Conservation (phyloP, 164 flowering plant species). For the Chimonanthus praecox region DNA sequence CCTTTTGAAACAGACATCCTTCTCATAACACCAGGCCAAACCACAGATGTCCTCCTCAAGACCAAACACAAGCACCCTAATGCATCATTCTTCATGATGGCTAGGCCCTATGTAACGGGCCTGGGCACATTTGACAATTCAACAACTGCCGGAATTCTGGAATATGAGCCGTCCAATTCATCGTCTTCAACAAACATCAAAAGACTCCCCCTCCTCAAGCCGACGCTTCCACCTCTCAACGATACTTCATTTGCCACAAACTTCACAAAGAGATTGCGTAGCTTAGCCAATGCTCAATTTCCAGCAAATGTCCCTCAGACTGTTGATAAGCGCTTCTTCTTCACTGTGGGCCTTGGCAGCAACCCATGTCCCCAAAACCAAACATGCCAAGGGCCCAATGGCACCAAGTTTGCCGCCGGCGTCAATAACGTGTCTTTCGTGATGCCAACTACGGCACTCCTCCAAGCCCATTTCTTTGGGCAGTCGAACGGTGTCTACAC, state of each 20-base stretch:
- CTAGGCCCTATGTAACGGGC: constrained; percentile 41
- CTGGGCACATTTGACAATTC: constrained; percentile 40
- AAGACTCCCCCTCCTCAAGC: constrained; percentile 14
- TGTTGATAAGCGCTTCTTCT: constrained; percentile 42
- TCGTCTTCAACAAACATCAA: neutral
- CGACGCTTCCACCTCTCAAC: constrained; percentile 17
- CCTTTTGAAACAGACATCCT: constrained; percentile 40
- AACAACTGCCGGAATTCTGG: constrained; percentile 39
- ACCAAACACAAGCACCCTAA: constrained; percentile 31
- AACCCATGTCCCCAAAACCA: constrained; percentile 37
- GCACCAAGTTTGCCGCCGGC: constrained; percentile 38
- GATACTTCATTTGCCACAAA: constrained; percentile 16
- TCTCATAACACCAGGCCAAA: constrained; percentile 50
- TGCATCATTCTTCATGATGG: constrained; percentile 42
- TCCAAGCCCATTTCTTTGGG: constrained; percentile 44
- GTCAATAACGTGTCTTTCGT: constrained; percentile 53
- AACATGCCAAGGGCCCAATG: constrained; percentile 61
- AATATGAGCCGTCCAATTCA: constrained; percentile 5
- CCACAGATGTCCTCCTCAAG: constrained; percentile 49
- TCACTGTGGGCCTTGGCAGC: constrained; percentile 54
- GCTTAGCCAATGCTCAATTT: constrained; percentile 27
- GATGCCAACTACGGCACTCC: constrained; percentile 39
- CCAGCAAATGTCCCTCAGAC: constrained; percentile 52
- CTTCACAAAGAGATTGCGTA: constrained; percentile 15
- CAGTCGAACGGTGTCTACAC: constrained; percentile 45